A percentile compares a stretch with the other conserved stretches of the same genome.
phyloP scores from a whole-genome alignment of 345 rosid species.

The Gossypium ekmanianum region DNA sequence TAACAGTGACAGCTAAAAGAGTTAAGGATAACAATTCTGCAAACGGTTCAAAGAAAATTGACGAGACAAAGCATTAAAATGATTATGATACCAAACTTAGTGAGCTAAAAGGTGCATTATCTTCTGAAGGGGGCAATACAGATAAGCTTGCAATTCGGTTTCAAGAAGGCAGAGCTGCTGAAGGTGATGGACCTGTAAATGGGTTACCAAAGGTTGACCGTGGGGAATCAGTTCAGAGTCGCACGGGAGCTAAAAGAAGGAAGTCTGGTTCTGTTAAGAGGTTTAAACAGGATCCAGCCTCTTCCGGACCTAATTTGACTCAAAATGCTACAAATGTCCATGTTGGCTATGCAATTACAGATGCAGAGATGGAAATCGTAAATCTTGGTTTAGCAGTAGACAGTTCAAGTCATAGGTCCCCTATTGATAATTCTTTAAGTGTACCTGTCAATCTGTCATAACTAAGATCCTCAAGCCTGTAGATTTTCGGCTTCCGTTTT shows the following conservation, averaged over 20 bases:
- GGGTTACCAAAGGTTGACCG: constrained; percentile 47
- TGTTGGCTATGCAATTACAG: constrained; percentile 38
- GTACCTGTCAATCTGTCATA: constrained; percentile 25
- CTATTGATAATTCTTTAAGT: too few species aligned
- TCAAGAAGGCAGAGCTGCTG: constrained; percentile 42
- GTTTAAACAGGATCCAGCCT: constrained; percentile 59
- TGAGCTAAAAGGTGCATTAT: constrained; percentile 60
- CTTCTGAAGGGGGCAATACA: constrained; percentile 36
- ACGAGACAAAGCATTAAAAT: constrained; percentile 40
- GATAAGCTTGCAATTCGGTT: constrained; percentile 32
- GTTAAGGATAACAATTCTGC: constrained; percentile 41
- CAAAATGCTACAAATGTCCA: constrained; percentile 30
- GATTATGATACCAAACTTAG: constrained; percentile 89
- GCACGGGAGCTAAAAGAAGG: too few species aligned
- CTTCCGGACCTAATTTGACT: constrained; percentile 25
- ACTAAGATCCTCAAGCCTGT: constrained; percentile 71
- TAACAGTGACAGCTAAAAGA: neutral
- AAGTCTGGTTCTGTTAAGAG: constrained; percentile 72
- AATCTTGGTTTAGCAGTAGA: constrained; percentile 32
- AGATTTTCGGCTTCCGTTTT: constrained; percentile 59
- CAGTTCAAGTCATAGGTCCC: constrained; percentile 34
- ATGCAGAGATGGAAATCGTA: constrained; percentile 34
- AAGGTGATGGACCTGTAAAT: constrained; percentile 40
- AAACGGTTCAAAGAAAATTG: constrained; percentile 30
- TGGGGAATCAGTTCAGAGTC: too few species aligned